Conservation (phyloP, 495 filamentous ascomycete genomes). For the Pseudoneurospora amorphoporcata region DNA sequence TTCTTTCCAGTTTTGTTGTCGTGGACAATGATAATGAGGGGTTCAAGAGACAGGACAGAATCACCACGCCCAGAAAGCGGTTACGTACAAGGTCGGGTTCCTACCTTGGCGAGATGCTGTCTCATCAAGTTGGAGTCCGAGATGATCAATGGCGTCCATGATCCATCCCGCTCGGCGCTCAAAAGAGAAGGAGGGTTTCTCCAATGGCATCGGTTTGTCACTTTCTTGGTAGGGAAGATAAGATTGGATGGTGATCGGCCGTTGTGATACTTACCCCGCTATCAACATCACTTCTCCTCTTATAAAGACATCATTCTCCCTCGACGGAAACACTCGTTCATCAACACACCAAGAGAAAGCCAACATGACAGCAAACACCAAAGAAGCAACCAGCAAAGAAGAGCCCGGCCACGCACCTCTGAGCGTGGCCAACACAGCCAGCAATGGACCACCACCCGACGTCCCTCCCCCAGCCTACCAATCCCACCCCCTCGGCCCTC, state of each 20-base stretch:
- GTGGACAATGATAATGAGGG: not conserved
- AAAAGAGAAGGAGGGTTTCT: not conserved
- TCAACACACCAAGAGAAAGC: not conserved
- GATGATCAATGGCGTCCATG: not conserved
- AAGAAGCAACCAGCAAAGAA: not conserved
- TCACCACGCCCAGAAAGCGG: not conserved
- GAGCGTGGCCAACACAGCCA: not conserved
- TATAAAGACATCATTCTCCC: not conserved
- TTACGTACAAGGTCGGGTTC: not conserved
- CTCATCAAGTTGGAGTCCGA: not conserved
- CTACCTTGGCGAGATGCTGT: not conserved
- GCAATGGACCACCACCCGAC: not conserved
- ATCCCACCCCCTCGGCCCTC: slow-evolving; percentile 50
- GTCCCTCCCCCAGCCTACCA: not conserved
- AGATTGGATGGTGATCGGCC: not conserved
- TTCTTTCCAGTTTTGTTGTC: not conserved
- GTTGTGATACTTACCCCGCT: not conserved
- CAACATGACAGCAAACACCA: not conserved
- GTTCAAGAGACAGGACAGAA: not conserved
- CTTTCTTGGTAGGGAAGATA: not conserved
- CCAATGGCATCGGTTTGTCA: not conserved
- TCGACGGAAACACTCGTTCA: not conserved
- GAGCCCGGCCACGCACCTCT: not conserved
- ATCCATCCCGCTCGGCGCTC: not conserved
- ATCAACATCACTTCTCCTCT: not conserved